A percentile compares a stretch with the other conserved stretches of the same genome.
Conservation (phyloP, 2,329 filamentous ascomycete genomes). For the Talaromyces sp. region DNA sequence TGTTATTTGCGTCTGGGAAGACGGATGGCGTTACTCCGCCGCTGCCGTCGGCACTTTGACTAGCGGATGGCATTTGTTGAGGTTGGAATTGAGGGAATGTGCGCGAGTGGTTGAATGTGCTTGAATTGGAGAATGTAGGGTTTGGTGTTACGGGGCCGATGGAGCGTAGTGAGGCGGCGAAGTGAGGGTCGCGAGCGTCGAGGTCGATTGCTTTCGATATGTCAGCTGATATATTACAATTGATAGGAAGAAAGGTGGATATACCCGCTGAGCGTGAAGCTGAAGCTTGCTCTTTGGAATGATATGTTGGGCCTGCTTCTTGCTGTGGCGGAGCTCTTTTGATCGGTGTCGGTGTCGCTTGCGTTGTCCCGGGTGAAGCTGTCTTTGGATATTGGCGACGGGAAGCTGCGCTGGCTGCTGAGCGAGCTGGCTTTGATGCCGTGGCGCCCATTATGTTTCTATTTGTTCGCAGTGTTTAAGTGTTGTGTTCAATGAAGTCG, state of each 20-base stretch:
- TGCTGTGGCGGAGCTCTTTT: constrained; percentile 14
- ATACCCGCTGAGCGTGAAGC: constrained; percentile 34
- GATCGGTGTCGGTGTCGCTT: constrained; percentile 23
- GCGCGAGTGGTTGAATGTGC: constrained; percentile 41
- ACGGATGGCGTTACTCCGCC: constrained; percentile 26
- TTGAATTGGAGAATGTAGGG: constrained; percentile 55
- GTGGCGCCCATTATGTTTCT: constrained; percentile 52
- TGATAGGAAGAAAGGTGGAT: not conserved
- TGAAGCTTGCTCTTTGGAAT: constrained; percentile 35
- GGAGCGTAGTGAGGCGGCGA: constrained; percentile 73
- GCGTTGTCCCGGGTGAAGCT: constrained; percentile 40
- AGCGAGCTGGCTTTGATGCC: constrained; percentile 54
- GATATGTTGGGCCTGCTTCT: constrained; percentile 31
- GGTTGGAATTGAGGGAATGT: constrained; percentile 26
- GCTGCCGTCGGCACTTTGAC: not conserved
- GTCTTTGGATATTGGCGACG: constrained; percentile 56
- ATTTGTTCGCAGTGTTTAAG: not conserved
- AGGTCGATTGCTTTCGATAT: constrained; percentile 51
- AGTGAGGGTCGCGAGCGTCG: constrained; percentile 61
- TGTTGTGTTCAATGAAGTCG: not conserved
- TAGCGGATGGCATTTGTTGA: not conserved
- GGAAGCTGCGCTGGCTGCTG: constrained; percentile 49
- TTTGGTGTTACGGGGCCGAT: constrained; percentile 59
- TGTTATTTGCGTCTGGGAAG: constrained; percentile 47
- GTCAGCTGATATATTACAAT: not conserved